Evolutionary conservation across 2,329 filamentous ascomycete genomes (phyloP), one percentile per base, ranked within the genome.

Genomic region (Sclerotinia minor): DNA sequence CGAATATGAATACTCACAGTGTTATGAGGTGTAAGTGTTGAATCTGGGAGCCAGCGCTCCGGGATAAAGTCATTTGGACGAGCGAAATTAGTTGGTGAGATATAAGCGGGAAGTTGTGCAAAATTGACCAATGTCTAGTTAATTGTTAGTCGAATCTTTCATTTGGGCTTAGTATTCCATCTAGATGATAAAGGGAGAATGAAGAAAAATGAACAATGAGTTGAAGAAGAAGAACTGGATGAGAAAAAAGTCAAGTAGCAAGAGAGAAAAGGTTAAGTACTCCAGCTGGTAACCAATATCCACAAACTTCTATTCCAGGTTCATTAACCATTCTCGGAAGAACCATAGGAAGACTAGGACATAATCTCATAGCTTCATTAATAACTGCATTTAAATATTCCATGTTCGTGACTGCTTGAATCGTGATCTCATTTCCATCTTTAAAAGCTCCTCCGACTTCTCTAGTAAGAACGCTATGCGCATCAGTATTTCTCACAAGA

Each of bases 291-390:
- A 50, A 15, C 44, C 45, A 63, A 24, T 50, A 17, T 9, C 29
- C 29, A 21, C 29, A 61, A 29, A 24, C 29, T 24, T 38, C 21
- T 11, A 50, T 19, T n/a, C 44, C 45, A n/a, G 44, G 26, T n/a
- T 63, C 59, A 4, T 17, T 63, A n/a, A 50, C 19, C 13, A 63
- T 63, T 26, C 44, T 15, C 13, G 59, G 29, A 21, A 50, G 8
- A 24, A 50, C 29, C 24, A 35, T 35, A 17, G 59, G 41, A 9
- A 50, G 21, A n/a, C 5, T 44, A 15, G 29, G 59, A 24, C 24
- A 50, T n/a, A 63, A 24, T 19, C 29, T 63, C 29, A 63, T 50
- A 21, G 58, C 58, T 35, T 61, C 58, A 15, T 61, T 19, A 19
- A 50, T 50, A 5, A 38, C 45, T 0, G 21, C 45, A 2, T 63